Base-by-base conservation (phyloP, 2,329 filamentous ascomycete genomes). In the Ampelomyces quisqualis region DNA sequence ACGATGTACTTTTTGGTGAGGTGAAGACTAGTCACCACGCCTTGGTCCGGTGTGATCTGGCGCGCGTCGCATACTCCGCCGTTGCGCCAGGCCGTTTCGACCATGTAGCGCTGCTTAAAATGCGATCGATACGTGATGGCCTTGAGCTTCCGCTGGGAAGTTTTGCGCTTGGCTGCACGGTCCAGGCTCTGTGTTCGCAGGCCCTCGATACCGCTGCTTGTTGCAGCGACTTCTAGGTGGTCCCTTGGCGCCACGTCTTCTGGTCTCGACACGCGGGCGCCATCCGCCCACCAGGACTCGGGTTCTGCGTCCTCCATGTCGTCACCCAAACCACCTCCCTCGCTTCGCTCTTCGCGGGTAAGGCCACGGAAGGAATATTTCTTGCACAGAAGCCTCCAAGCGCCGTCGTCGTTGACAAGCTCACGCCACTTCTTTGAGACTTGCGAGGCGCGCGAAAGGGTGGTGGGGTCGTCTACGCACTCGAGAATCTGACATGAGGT, bases 51-150 rank as follows among this genome's bases (percentile, higher is more conserved):
- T 0, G 89, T 96, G 47, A 97, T 96, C 62, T 95, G 90, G 47
- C 86, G 82, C 27, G 86, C 82, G 28, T 87, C 86, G 62, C 88
- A 86, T 34, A 80, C 80, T n/a, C 93, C 93, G 21, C 93, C 91
- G 40, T 87, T 90, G 53, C 88, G 85, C 93, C 93, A 98, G 10
- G 93, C 93, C 1, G 90, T 94, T 68, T 98, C 93, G 11, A 98
- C 91, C 71, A 97, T 82, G 67, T 97, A 97, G 61, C 90, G 81
- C 66, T 97, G 90, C 69, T 97, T 97, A 75, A 98, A 98, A 69
- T 97, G 91, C 4, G 88, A 94, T 61, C 94, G 89, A 72, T 97
- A 96, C 1, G 89, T 91, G 55, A 84, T 84, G 19, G 88, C 77
- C 54, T 85, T 85, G 5, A 68, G 82, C 72, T 72, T 83, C 17